Conservation (phyloP, 2,329 filamentous ascomycete genomes). For the Penicillium vulpinum region DNA sequence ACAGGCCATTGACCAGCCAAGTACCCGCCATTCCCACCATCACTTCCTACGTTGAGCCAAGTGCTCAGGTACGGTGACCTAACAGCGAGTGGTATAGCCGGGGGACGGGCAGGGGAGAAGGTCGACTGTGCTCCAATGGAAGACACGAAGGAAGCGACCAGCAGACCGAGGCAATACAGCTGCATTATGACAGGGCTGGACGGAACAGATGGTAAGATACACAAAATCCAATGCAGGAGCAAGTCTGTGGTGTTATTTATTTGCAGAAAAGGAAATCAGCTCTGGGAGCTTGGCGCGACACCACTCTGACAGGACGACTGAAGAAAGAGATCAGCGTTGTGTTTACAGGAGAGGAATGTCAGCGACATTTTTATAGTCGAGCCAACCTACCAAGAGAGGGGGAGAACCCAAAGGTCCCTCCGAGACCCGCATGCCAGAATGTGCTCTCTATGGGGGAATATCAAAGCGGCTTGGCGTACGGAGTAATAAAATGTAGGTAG, state of each 20-base stretch:
- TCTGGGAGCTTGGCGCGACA: constrained; percentile 1
- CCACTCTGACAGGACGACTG: constrained; percentile 7
- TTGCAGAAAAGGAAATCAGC: constrained; percentile 6
- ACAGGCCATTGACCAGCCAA: constrained; percentile 68
- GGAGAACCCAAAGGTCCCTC: constrained; percentile 9
- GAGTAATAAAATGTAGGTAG: constrained; percentile 8
- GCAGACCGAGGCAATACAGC: constrained; percentile 25
- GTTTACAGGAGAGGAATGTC: constrained; percentile 31
- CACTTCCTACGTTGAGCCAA: constrained; percentile 64
- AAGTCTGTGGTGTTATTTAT: constrained; percentile 21
- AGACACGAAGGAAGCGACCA: constrained; percentile 26
- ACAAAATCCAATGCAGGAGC: constrained; percentile 21
- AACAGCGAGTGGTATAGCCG: constrained; percentile 70
- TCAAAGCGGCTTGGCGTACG: constrained; percentile 15
- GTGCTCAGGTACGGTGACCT: constrained; percentile 73
- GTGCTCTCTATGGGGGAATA: constrained; percentile 16
- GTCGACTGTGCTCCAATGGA: constrained; percentile 47
- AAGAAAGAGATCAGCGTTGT: constrained; percentile 25
- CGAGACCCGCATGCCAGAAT: constrained; percentile 26
- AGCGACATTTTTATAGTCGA: constrained; percentile 31
- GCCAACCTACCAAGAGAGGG: constrained; percentile 21
- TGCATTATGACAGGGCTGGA: constrained; percentile 30
- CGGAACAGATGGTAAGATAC: constrained; percentile 16
- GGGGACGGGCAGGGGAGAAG: constrained; percentile 65
- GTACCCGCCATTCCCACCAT: constrained; percentile 64